Base-by-base conservation (phyloP, 257 asterid genomes). In the Scutellaria baicalensis region DNA sequence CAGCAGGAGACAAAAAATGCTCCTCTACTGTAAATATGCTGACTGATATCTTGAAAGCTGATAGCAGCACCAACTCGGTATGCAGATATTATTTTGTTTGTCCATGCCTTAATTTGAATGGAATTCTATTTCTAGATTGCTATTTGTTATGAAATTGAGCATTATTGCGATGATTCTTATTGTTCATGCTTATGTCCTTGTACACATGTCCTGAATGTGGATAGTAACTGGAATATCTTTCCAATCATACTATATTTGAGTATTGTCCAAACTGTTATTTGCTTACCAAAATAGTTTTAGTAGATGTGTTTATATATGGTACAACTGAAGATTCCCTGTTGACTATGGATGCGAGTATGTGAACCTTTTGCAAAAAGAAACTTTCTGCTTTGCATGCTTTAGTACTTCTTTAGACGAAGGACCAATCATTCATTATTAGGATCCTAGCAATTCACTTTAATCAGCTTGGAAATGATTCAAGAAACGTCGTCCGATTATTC, bases 21-120 rank as follows among this genome's bases (percentile, higher is more conserved):
- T 89, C 86, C 58, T 81, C 95, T 33, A 94, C 98, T 23, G 98
- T 94, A 65, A 79, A 83, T 49, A 94, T 94, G 99, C 95, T 94
- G 56, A 94, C 97, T 14, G 89, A 89, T 68, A 89, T 92, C 78
- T 75, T 94, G 85, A 94, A 84, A 80, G 85, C 84, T 64, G 98
- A 91, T 77, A 80, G 85, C 84, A 84, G 83, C 69, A 71, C 84
- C 76, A 87, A 86, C 72, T 91, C 97, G 86, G 99, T 94, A 91
- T 14, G 83, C 69, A 38, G 43, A 66, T 52, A 14, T 82, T 27
- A 73, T 63, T 65, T 9, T 54, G 18, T 69, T 60, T 59, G 31
- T 18, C 50, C 68, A 13, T 71, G 35, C 63, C 56, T 64, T 59
- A 9, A 21, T 36, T 68, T 54, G 36, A 48, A 70, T 48, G 21